Evolutionary conservation across 169 alveolate genomes (phyloP), one percentile per base, ranked within the genome.

Genomic region (Cryptosporidium ubiquitum): DNA sequence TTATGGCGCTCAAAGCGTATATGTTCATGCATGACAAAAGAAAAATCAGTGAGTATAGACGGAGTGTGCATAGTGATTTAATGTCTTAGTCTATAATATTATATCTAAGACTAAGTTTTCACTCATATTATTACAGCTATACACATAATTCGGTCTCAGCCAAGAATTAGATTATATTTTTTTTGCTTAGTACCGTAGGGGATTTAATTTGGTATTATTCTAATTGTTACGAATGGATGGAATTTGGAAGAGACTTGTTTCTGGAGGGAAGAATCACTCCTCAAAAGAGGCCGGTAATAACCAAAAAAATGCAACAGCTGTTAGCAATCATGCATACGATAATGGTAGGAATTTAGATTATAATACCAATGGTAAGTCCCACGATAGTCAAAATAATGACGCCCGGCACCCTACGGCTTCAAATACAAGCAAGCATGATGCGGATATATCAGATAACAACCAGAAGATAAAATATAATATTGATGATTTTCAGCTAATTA

Each of bases 401-500:
- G 14, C 12, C 40, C 29, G 39, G 5, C n/a, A 69, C 29, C 57
- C 33, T 44, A 6, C 57, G 14, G 18, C 39, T 23, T 69, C 84
- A 40, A 44, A 44, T n/a, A 40, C 37, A 23, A 69, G 10, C 42
- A 39, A 42, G 40, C 70, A 73, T 23, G 51, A 57, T 26, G 33
- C 23, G 9, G 70, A 55, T 18, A n/a, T 73, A 52, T 58, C 68
- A 2, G 85, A 61, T 12, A 61, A 40, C 9, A 73, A 37, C 44
- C 39, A 37, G 31, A 79, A 39, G 16, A 39, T 60, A 58, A 79
- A 79, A 61, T 85, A 85, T 44, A 47, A 69, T 10, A 71, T 86
- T 26, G 91, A 86, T 6, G 91, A 73, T 70, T 86, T 86, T 70
- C 84, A 86, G 20, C 51, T 86, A 9, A 49, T 84, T 55, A 75